Evolutionary conservation across 2,329 filamentous ascomycete genomes (phyloP), one percentile per base, ranked within the genome.

Genomic region (Xylariaceae sp.): DNA sequence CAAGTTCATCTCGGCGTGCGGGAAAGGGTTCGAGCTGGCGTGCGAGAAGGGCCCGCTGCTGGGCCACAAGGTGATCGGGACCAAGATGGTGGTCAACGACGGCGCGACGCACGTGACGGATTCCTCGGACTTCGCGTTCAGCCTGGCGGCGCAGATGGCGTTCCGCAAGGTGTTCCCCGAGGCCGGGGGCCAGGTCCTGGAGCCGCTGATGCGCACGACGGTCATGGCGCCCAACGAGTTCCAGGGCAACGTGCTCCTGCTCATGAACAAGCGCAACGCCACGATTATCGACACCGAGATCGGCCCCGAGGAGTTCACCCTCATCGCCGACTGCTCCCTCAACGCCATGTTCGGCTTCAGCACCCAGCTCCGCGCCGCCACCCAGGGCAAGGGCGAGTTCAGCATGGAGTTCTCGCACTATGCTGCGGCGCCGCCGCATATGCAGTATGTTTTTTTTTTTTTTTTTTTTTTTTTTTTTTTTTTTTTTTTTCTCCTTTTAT

Each of bases 341-440:
- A 96, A 98, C 74, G 86, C 89, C 73, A 99, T 99, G 95, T 99
- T 99, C 73, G 95, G 95, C 61, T 98, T 99, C 79, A 93, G 88
- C 69, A 90, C 88, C 42, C 90, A 96, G 76, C 77, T 99, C 65
- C 85, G 95, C 67, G 95, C 95, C 14, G 90, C 93, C 20, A 98
- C 93, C 2, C 95, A 99, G 79, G 95, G 95, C 60, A 99, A 99
- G 83, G 95, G 95, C 69, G 95, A 99, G 79, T 99, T 97, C 72
- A 89, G 85, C 69, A 98, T 99, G 95, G 95, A 99, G 77, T 99
- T 99, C 71, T 95, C 90, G 75, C 95, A 98, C 78, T 99, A 99
- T 70, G 87, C 90, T 50, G 82, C 91, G 49, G 91, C 95, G 56
- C 89, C 93, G 47, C 85, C 86, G 67, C 93, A 98, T 72, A 74